These are phyloP conservation scores for Lizonia empirigonia DNA, from an alignment of 2,329 filamentous ascomycete genomes.

Conservation along the genomic window DNA sequence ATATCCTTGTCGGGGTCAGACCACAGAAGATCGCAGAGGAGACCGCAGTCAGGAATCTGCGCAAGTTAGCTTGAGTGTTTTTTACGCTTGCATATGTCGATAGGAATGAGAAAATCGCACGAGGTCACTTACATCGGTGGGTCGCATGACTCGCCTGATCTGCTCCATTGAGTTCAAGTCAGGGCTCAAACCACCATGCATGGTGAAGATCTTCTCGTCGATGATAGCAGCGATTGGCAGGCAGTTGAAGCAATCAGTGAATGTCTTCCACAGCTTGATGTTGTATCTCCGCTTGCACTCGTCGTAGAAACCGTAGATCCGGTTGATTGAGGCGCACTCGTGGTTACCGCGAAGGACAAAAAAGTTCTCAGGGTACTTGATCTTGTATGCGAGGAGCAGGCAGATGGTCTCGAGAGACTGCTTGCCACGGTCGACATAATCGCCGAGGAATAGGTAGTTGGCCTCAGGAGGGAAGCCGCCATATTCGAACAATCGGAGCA, in stretches of 20 bases:
- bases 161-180: constrained; percentile 99
- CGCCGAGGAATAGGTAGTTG: constrained; percentile 98
- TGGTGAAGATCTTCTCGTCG: constrained; percentile 99
- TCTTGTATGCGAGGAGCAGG: constrained; percentile 96
- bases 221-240: constrained; percentile 98
- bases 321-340: constrained; percentile 98
- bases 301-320: constrained; percentile 99
- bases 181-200: constrained; percentile 97
- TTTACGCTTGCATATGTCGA: neutral
- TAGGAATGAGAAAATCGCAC: neutral
- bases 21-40: constrained; percentile 97
- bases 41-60: constrained; percentile 95
- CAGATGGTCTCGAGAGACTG: constrained; percentile 99
- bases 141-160: constrained; percentile 97
- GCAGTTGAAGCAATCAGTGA: constrained; percentile 99
- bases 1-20: constrained; percentile 99
- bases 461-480: constrained; percentile 97
- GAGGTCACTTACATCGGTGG: constrained; percentile 82
- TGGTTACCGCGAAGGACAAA: constrained; percentile 98
- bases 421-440: constrained; percentile 99
- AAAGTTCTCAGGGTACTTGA: constrained; percentile 99
- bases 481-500: constrained; percentile 96
- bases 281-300: constrained; percentile 99
- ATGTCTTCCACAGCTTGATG: constrained; percentile 99
- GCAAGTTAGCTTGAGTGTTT: constrained; percentile 45